A percentile compares a stretch with the other conserved stretches of the same genome.
Evolutionary conservation across 2,329 filamentous ascomycete genomes (phyloP).

Genomic region (Pyricularia sp.): DNA sequence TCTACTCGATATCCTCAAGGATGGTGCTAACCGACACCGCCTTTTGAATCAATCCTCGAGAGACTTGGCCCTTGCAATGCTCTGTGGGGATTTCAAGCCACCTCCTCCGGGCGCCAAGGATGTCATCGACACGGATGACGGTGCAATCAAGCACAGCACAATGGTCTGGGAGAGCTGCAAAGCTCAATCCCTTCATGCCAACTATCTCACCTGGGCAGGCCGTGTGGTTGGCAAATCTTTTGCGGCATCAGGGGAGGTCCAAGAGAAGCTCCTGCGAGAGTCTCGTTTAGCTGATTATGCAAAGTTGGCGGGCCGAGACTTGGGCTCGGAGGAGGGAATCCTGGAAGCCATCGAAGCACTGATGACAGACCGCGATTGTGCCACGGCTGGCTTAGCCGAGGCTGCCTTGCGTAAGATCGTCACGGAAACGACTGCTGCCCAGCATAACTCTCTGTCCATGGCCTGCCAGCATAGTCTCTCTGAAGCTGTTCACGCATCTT

Average conservation of each 20-base stretch:
- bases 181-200: conserved; percentile 49
- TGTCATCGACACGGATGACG: conserved; percentile 57
- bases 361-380: conserved; percentile 46
- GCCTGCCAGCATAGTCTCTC: conserved; percentile 43
- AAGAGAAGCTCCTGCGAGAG: conserved; percentile 50
- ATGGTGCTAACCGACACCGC: conserved; percentile 51
- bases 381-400: conserved; percentile 50
- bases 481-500: conserved; percentile 41
- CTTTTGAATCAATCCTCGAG: conserved; percentile 64
- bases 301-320: conserved; percentile 25
- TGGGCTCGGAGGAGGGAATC: conserved; percentile 53
- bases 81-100: conserved; percentile 66
- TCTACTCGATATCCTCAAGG: conserved; percentile 69
- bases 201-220: conserved; percentile 79
- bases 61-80: conserved; percentile 58
- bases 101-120: conserved; percentile 51
- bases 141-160: conserved; percentile 51
- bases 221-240: conserved; percentile 78
- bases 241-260: conserved; percentile 62
- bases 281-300: conserved; percentile 43
- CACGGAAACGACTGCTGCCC: conserved; percentile 38
- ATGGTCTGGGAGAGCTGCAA: conserved; percentile 71
- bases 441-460: conserved; percentile 36
- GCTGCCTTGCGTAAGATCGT: conserved; percentile 47
- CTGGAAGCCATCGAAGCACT: conserved; percentile 53